Percentiles rank a stretch among this genome's conserved stretches.
phyloP scores from a whole-genome alignment of 208 protist species.

The Lotmaria passim region DNA sequence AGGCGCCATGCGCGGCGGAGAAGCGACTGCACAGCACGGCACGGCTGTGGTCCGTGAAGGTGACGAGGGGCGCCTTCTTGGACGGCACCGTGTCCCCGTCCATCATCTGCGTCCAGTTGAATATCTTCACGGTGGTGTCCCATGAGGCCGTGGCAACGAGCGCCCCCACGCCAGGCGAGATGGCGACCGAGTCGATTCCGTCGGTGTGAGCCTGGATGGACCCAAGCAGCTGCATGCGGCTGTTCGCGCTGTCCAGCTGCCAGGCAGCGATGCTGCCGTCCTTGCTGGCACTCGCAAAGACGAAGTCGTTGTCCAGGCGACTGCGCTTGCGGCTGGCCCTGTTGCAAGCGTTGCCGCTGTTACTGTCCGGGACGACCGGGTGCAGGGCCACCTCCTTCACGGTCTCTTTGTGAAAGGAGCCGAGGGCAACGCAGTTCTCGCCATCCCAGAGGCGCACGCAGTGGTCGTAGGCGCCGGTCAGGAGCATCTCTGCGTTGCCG shows the following conservation, averaged over 20 bases:
- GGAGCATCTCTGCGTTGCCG: constrained; percentile 57
- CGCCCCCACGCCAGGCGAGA: constrained; percentile 55
- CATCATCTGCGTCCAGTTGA: constrained; percentile 58
- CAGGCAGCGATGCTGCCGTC: constrained; percentile 79
- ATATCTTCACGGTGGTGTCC: constrained; percentile 84
- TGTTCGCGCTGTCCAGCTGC: constrained; percentile 43
- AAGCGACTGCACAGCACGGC: constrained; percentile 77
- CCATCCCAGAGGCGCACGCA: constrained; percentile 83
- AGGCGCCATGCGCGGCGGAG: constrained; percentile 43
- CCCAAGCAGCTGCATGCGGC: constrained; percentile 55
- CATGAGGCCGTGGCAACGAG: constrained; percentile 75
- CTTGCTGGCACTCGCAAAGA: constrained; percentile 73
- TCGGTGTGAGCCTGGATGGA: constrained; percentile 67
- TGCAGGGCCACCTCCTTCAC: constrained; percentile 80
- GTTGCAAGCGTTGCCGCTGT: constrained; percentile 13
- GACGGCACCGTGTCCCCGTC: constrained; percentile 43
- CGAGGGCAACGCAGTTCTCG: constrained; percentile 72
- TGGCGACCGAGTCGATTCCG: constrained; percentile 68
- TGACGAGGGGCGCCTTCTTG: constrained; percentile 71
- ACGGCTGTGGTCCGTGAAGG: constrained; percentile 84
- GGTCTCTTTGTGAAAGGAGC: constrained; percentile 69
- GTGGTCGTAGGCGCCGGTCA: constrained; percentile 85
- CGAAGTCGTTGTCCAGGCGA: constrained; percentile 50
- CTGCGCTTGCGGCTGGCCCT: constrained; percentile 36
- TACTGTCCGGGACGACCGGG: constrained; percentile 27